Percentiles rank a stretch among this genome's conserved stretches.
Evolutionary conservation across 2,329 filamentous ascomycete species (phyloP).

Genomic region (Teratosphaeria nubilosa): DNA sequence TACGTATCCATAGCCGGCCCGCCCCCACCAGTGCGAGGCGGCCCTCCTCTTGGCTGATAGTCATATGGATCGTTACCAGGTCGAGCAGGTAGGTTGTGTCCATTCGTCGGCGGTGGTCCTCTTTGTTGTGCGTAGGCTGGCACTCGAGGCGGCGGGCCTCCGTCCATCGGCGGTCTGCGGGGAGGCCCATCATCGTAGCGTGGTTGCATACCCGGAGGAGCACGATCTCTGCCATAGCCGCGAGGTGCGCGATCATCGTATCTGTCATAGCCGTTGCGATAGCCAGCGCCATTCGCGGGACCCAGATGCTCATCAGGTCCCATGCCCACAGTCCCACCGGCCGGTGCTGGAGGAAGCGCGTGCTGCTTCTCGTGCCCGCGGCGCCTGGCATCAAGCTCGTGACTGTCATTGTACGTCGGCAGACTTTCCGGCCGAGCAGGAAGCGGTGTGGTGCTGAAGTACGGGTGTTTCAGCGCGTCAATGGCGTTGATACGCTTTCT

Average conservation of each 20-base stretch:
- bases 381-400: constrained; percentile 78
- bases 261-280: constrained; percentile 10
- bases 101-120: constrained; percentile 14
- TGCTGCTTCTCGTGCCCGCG: constrained; percentile 82
- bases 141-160: constrained; percentile 9
- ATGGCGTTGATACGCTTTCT: constrained; percentile 80
- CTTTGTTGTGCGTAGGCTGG: constrained; percentile 16
- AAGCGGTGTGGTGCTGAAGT: constrained; percentile 70
- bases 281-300: constrained; percentile 18
- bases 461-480: constrained; percentile 84
- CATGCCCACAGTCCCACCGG: constrained; percentile 79
- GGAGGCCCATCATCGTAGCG: constrained; percentile 19
- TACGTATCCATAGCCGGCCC: constrained; percentile 32
- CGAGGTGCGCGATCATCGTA: constrained; percentile 13
- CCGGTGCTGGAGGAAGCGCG: constrained; percentile 77
- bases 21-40: constrained; percentile 17
- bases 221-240: constrained; percentile 27
- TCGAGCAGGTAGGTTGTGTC: constrained; percentile 20
- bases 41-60: constrained; percentile 14
- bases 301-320: constrained; percentile 53
- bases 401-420: constrained; percentile 86
- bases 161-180: constrained; percentile 9
- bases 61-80: constrained; percentile 14
- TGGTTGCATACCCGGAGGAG: constrained; percentile 23
- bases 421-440: constrained; percentile 77